Evolutionary conservation across 345 rosid species (phyloP), one percentile per base, ranked within the genome.

Genomic region (Eutrema japonicum): DNA sequence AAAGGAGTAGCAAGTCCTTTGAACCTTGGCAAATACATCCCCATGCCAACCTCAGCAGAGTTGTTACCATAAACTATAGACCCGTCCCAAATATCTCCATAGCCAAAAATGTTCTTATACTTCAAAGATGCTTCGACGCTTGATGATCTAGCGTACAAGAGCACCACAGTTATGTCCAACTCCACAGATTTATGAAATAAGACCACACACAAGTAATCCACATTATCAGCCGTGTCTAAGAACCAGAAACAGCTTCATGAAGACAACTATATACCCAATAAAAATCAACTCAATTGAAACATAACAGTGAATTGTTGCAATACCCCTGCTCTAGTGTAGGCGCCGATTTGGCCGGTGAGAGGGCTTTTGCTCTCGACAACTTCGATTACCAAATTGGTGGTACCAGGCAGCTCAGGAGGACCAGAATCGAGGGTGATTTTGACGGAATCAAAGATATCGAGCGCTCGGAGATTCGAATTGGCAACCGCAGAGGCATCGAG

Each of bases 41-140:
- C 98, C 45, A 88, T 81, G 73, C 98, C 89, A 54, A 85, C 73
- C 87, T 95, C 98, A 7, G 89, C 81, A n/a, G 89, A 81, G 67
- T 82, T 89, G 71, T 92, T 95, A 81, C 96, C 97, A 85, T 82
- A 90, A 6, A 88, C 88, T 75, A 95, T 49, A 68, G 94, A 83
- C 43, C 89, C 85, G 61, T 95, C 96, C 99, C 99, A 95, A 27
- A 87, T 81, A 83, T 95, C 99, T 54, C 98, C 97, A 82, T 82
- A 85, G 8, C 99, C 99, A 76, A 90, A 84, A 65, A 90, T 50
- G 74, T 95, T 95, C 80, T 89, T 95, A 72, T 85, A 88, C 79
- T 85, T 92, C 47, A 92, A 65, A 8, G 90, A 77, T 73, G 89
- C 99, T 85, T 95, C 99, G 38, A 86, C 70, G 10, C 94, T 84